Base-by-base conservation (phyloP, 2,329 filamentous ascomycete genomes). In the Teratosphaeria gauchensis region DNA sequence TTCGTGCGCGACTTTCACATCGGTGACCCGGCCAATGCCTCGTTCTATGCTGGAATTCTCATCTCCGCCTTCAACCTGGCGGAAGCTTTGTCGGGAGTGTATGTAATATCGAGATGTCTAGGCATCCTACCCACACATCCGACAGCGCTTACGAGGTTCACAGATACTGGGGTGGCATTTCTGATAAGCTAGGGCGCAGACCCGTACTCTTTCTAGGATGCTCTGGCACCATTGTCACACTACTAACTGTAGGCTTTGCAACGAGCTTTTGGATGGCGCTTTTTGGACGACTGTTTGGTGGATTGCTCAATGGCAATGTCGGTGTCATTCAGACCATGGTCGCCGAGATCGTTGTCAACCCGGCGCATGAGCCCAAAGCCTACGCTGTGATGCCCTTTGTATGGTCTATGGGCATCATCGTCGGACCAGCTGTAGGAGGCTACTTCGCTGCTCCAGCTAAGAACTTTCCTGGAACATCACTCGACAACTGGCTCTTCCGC, bases 381-480 rank as follows among this genome's bases (percentile, higher is more conserved):
- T 96, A 92, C 72, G 85, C 90, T 2, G 84, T 96, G 52, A 95
- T 96, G 90, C 92, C 92, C 0, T 96, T 96, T 69, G 88, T 96
- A 7, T 96, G 92, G 91, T 87, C 83, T 53, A 86, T 96, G 56
- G 92, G 92, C 28, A 95, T 90, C 9, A 95, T 96, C 63, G 80
- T 95, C 56, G 92, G 92, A 0, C 89, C 92, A 62, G 89, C 88
- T 5, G 90, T 96, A 64, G 92, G 92, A 60, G 92, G 92, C 35
- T 84, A 87, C 58, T 90, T 96, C 71, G 88, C 91, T 60, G 85
- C 90, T 64, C 92, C 92, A 30, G 82, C 85, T 62, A 77, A 83
- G 38, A 85, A 85, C 21, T 95, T 88, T 72, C 91, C 92, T 21
- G 75, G 79, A 30, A 52, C 83, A 1, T 94, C 96, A 69, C 84